phyloP scores from a whole-genome alignment of 352 stramenopile species.

The Phytophthora quininea region DNA sequence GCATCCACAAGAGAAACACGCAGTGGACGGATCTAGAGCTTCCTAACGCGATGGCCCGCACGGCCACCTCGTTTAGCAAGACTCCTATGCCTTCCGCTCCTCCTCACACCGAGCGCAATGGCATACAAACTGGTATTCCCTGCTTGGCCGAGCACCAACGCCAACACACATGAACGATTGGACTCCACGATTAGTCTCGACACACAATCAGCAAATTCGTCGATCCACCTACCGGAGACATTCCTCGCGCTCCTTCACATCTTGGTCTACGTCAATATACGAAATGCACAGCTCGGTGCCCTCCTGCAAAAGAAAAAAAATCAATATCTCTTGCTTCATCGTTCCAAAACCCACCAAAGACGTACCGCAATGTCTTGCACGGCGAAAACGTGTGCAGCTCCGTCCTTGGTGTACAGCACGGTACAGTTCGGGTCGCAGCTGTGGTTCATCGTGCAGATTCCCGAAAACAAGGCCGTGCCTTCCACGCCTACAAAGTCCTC shows the following conservation, averaged over 20 bases:
- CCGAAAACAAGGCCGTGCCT: conserved; percentile 93
- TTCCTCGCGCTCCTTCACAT: conserved; percentile 79
- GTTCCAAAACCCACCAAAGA: conserved; percentile 1
- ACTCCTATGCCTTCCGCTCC: conserved; percentile 58
- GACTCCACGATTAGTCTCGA: conserved; percentile 18
- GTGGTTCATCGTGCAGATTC: conserved; percentile 97
- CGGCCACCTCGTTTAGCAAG: conserved; percentile 6
- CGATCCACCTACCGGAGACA: conserved; percentile 58
- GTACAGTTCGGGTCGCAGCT: conserved; percentile 94
- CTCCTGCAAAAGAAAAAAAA: conserved; percentile 38
- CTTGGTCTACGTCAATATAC: conserved; percentile 93
- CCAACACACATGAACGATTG: conserved; percentile 13
- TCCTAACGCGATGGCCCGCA: no score
- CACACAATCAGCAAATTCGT: conserved; percentile 1
- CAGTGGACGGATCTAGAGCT: no score
- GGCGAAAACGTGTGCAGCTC: conserved; percentile 72
- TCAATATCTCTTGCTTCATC: conserved; percentile 5
- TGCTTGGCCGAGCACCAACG: conserved; percentile 31
- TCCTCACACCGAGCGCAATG: conserved; percentile 68
- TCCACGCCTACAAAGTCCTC: conserved; percentile 95
- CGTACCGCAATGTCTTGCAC: conserved; percentile 71
- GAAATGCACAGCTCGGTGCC: conserved; percentile 95
- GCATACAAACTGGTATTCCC: conserved; percentile 85
- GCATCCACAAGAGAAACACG: conserved; percentile 3
- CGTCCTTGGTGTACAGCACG: conserved; percentile 88